Base-by-base conservation (phyloP, 306 rosid species). In the Prunus padus region DNA sequence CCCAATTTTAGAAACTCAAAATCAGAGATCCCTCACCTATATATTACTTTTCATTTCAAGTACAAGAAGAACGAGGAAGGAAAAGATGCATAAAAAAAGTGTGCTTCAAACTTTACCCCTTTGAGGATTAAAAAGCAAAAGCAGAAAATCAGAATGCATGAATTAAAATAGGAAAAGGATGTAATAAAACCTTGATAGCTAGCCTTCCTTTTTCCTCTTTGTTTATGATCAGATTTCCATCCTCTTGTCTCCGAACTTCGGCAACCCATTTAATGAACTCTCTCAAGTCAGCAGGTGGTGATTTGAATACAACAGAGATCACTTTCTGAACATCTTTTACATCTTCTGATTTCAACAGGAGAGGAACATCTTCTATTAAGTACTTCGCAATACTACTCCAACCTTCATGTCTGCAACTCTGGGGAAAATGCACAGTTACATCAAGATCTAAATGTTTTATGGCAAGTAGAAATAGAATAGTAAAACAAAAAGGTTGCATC, bases 321-420 rank as follows among this genome's bases (percentile, higher is more conserved):
- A 84, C 86, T 60, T 78, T 82, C 57, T 82, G 86, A 66, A 92
- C 83, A 69, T 89, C 93, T 76, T 90, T 79, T 55, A 90, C 71
- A 77, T 86, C 86, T 67, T 86, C 91, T 13, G 77, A 83, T 83
- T 85, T 89, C 82, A 95, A 69, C 63, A 84, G 84, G 68, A 73
- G 83, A 61, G 96, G 96, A 60, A 92, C 85, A 4, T 90, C 91
- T 83, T 87, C 86, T 16, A 78, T 80, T 74, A 95, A 90, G 86
- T 88, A 92, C 82, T 81, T 87, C 69, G 80, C 89, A 63, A 87
- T 75, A 67, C 83, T 66, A 76, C 49, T 86, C 98, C 97, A 92
- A 71, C 93, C 88, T 69, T 92, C 96, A 61, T 95, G 93, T 52
- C 93, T 86, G 76, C 98, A 95, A 85, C 97, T 95, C 98, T 95